Base-by-base conservation (phyloP, 2,329 filamentous ascomycete species). In the Xylariaceae sp. region DNA sequence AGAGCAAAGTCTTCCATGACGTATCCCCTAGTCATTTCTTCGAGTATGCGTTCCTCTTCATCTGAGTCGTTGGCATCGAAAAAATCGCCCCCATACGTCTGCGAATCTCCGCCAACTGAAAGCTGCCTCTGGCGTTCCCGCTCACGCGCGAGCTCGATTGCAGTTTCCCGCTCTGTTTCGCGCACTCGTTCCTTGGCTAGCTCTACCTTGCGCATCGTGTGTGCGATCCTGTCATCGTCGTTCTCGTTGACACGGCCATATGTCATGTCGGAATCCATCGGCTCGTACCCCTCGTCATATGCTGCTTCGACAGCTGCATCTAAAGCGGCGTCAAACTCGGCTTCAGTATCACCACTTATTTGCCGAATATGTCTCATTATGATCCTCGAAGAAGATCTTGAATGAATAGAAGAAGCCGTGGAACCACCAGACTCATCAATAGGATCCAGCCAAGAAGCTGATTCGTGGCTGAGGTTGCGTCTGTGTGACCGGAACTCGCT, bases 281-380 rank as follows among this genome's bases (percentile, higher is more conserved):
- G 88, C 65, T 96, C 91, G 57, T 90, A 89, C 1, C 89, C 89
- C 57, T 97, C 91, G 67, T 96, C 88, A 68, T 97, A 99, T 5
- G 93, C 94, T 46, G 93, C 93, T 70, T 97, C 94, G 9, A 97
- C 92, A 13, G 94, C 94, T 19, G 92, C 93, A 72, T 97, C 93
- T 41, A 97, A 78, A 4, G 94, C 94, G 9, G 90, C 91, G 70
- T 97, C 92, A 60, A 97, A 96, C 65, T 96, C 92, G 6, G 89
- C 87, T 67, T 96, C 90, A 0, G 90, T 94, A 31, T 81, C 84
- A 42, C 84, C 85, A 58, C 88, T 93, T 2, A 79, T 67, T 34
- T 77, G 78, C 45, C 87, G 83, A 48, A 90, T 81, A 58, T 88
- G 86, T 63, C 87, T 89, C 57, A 87, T 80, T 55, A 83, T 79